A percentile compares a stretch with the other conserved stretches of the same genome.
phyloP scores from a whole-genome alignment of 2,329 filamentous ascomycete genomes.

The Periconia sp. region DNA sequence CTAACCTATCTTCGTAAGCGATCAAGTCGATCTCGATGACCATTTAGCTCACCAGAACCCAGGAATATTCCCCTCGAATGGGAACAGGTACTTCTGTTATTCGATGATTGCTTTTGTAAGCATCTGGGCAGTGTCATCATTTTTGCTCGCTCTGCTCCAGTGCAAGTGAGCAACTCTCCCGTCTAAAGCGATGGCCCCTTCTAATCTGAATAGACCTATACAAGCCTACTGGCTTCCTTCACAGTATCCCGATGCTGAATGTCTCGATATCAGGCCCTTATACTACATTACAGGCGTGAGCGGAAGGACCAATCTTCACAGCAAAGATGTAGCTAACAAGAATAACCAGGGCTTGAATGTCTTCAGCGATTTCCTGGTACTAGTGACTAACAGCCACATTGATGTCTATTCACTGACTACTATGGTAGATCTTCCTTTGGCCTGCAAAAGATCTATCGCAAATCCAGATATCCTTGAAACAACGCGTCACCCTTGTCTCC shows the following conservation, averaged over 20 bases:
- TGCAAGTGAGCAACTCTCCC: conserved; percentile 17
- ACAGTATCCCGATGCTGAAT: conserved; percentile 15
- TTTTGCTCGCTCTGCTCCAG: conserved; percentile 19
- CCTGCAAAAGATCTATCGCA: conserved; percentile 23
- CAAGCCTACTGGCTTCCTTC: conserved; percentile 10
- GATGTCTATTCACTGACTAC: neutral
- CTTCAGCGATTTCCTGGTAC: conserved; percentile 26
- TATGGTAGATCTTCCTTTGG: conserved; percentile 23
- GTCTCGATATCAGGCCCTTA: conserved; percentile 18
- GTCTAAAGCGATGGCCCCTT: neutral
- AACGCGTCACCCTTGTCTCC: conserved; percentile 23
- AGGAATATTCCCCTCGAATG: conserved; percentile 18
- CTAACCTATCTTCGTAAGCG: conserved; percentile 5
- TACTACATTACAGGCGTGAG: conserved; percentile 16
- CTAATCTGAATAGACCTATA: conserved; percentile 4
- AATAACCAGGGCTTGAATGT: conserved; percentile 16
- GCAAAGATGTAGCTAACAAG: too few relatives aligned
- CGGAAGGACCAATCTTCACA: too few relatives aligned
- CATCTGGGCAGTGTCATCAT: conserved; percentile 9
- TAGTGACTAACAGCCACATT: neutral
- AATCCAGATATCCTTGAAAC: conserved; percentile 20
- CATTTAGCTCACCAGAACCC: conserved; percentile 1
- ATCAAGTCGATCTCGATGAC: neutral
- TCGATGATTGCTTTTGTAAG: conserved; percentile 13
- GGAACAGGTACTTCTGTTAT: conserved; percentile 24